Base-by-base conservation (phyloP, 2,329 filamentous ascomycete species). In the Trichoderma sp. region DNA sequence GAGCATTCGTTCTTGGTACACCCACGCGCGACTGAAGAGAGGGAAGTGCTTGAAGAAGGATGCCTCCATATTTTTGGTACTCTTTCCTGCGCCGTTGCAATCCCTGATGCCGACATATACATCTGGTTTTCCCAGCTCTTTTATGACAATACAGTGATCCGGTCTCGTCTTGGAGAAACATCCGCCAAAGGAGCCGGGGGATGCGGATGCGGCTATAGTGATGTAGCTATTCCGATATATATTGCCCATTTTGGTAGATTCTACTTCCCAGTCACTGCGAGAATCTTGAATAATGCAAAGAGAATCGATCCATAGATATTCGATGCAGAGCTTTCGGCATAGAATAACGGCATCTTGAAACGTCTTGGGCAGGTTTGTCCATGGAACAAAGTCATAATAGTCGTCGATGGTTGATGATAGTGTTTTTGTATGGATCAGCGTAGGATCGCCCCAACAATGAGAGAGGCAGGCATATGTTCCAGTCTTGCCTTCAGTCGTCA, bases 231-330 rank as follows among this genome's bases (percentile, higher is more conserved):
- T 35, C 45, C n/a, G 65, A n/a, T 50, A 68, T 68, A 21, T 31
- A 45, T n/a, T 56, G 65, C 21, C 45, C 65, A 56, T 68, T n/a
- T 16, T 68, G 65, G 45, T 53, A 24, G 50, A 53, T 53, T 53
- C 50, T 12, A 53, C n/a, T 53, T 53, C 50, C 50, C 50, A 68
- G 5, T 50, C 65, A 38, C 29, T 68, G 45, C 12, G 65, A 35
- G 65, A 68, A 27, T 68, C 65, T 14, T 68, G 65, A 16, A 68
- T 68, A n/a, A 68, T 68, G 18, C 65, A 68, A 18, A 68, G 65
- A 6, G 65, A 68, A 21, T 68, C 65, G 29, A 68, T 68, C 65
- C 65, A 68, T 50, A 68, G 11, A 16, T 68, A 68, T 24, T 31
- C 31, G n/a, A 68, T 33, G 16, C 65, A n/a, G 18, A 68, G 8